A percentile compares a stretch with the other conserved stretches of the same genome.
Evolutionary conservation across 2,329 filamentous ascomycete genomes (phyloP).

Genomic region (Trichoderma brevicompactum): DNA sequence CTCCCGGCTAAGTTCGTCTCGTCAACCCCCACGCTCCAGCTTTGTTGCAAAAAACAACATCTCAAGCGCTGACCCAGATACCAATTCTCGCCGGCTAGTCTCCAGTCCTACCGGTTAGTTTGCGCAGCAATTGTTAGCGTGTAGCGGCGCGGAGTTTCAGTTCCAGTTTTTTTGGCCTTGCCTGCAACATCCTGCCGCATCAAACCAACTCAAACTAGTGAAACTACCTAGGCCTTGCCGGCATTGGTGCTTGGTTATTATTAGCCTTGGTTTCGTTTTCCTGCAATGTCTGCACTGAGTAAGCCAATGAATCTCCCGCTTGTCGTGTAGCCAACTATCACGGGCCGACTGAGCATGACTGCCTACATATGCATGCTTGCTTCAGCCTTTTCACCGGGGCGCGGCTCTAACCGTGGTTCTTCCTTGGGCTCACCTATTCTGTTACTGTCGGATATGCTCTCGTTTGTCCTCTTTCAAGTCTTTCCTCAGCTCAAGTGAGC

Average conservation of each 20-base stretch:
- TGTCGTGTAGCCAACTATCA: slow-evolving; percentile 13
- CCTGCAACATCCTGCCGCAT: slow-evolving; percentile 15
- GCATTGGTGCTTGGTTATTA: slow-evolving; percentile 12
- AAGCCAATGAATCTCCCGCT: slow-evolving; percentile 25
- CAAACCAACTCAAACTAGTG: slow-evolving; percentile 22
- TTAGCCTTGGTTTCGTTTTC: slow-evolving; percentile 14
- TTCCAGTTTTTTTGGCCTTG: slow-evolving; percentile 10
- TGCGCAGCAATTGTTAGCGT: slow-evolving; percentile 1
- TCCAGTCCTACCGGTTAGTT: background rate
- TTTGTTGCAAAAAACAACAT: background rate
- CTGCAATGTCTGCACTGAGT: slow-evolving; percentile 24
- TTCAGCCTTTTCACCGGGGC: slow-evolving; percentile 4
- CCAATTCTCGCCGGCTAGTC: slow-evolving; percentile 5
- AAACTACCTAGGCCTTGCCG: slow-evolving; percentile 22
- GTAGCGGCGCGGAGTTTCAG: slow-evolving; percentile 16
- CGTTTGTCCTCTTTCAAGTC: background rate
- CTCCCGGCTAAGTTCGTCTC: background rate
- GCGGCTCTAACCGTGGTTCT: slow-evolving; percentile 8
- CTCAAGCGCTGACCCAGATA: background rate
- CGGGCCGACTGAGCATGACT: slow-evolving; percentile 12
- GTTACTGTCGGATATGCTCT: background rate
- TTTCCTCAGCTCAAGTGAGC: slow-evolving; percentile 20
- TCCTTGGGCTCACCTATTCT: background rate
- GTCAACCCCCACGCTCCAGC: slow-evolving; percentile 5
- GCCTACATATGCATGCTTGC: background rate